These are phyloP conservation scores for Blastobotrys americana DNA, from an alignment of 805 yeast species.

Conservation along the genomic window DNA sequence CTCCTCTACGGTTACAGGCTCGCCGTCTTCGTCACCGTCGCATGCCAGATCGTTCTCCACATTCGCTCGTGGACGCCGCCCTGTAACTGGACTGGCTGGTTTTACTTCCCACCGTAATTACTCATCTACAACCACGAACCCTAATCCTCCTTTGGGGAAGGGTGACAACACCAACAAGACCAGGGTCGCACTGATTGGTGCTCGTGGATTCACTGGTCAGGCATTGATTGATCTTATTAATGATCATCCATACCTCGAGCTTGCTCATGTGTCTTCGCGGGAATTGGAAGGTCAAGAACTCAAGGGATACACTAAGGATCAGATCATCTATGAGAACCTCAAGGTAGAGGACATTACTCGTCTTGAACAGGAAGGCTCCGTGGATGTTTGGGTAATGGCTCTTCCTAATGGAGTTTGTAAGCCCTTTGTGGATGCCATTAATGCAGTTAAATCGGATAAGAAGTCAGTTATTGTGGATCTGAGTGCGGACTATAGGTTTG, in stretches of 20 bases:
- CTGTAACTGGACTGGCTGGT: conserved; percentile 21
- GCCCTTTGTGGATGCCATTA: conserved; percentile 41
- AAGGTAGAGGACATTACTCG: conserved; percentile 77
- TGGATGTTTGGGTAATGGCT: conserved; percentile 99
- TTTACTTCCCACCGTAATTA: conserved; percentile 12
- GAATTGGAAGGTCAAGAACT: conserved; percentile 83
- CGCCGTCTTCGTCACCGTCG: not conserved
- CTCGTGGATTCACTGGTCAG: conserved; percentile 96
- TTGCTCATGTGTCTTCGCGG: conserved; percentile 92
- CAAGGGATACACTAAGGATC: conserved; percentile 76
- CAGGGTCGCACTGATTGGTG: conserved; percentile 91
- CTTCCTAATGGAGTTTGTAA: conserved; percentile 93
- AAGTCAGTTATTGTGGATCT: conserved; percentile 80
- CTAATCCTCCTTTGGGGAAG: conserved; percentile 63
- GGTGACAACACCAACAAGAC: conserved; percentile 58
- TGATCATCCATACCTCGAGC: conserved; percentile 77
- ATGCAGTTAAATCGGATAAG: conserved; percentile 32
- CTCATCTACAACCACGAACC: conserved; percentile 37
- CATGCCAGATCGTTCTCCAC: conserved; percentile 15
- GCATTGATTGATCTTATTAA: conserved; percentile 82
- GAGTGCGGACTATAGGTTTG: conserved; percentile 95
- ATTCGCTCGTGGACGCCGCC: conserved; percentile 15
- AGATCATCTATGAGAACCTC: conserved; percentile 75
- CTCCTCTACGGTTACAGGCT: not conserved
- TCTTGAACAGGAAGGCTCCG: conserved; percentile 66